phyloP scores from a whole-genome alignment of 2,329 filamentous ascomycete genomes.

The Neonectria faginata region DNA sequence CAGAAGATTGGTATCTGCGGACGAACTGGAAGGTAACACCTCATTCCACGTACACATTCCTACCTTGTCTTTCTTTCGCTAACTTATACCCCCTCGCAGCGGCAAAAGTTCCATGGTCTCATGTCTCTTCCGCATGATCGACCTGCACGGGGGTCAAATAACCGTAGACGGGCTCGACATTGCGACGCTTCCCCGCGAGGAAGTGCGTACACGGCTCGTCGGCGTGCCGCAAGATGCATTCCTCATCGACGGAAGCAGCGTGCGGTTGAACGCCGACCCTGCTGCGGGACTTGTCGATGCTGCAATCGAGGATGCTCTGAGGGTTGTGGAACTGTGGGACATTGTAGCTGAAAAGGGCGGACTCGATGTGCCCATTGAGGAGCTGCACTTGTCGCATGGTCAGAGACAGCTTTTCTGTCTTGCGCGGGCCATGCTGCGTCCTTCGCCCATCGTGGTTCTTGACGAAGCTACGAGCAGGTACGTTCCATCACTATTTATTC shows the following conservation, averaged over 20 bases:
- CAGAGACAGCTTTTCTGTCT: constrained; percentile 63
- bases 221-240: constrained; percentile 64
- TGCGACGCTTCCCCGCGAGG: constrained; percentile 40
- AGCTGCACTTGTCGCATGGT: constrained; percentile 56
- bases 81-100: constrained; percentile 34
- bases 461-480: constrained; percentile 57
- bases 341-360: constrained; percentile 54
- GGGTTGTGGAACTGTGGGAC: constrained; percentile 59
- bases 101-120: constrained; percentile 60
- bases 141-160: constrained; percentile 57
- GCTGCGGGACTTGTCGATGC: constrained; percentile 51
- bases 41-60: too few relatives aligned
- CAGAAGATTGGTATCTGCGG: constrained; percentile 38
- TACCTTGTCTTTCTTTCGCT: fast-evolving
- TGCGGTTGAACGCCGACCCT: constrained; percentile 63
- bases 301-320: constrained; percentile 57
- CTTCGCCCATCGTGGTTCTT: constrained; percentile 54
- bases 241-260: constrained; percentile 55
- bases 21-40: constrained; percentile 34
- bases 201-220: constrained; percentile 50
- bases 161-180: constrained; percentile 58
- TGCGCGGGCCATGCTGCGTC: constrained; percentile 57
- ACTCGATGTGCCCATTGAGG: constrained; percentile 50
- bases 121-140: constrained; percentile 57
- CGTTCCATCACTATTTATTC: neutral